Conservation (phyloP, 805 yeast genomes). For the Yarrowia deformans region DNA sequence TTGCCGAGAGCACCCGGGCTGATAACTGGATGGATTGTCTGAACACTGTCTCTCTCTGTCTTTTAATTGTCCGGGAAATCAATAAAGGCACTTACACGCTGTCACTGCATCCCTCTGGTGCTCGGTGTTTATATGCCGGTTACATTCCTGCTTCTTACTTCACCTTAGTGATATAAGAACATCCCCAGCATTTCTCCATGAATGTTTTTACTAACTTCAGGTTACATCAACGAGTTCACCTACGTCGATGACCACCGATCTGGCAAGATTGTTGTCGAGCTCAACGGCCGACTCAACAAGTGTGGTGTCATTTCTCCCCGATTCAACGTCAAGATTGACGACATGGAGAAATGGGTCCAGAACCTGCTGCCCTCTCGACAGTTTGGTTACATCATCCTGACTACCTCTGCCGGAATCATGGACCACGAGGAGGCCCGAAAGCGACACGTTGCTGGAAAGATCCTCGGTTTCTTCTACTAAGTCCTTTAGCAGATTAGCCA, state of each 20-base stretch:
- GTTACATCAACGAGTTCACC: constrained; percentile 96
- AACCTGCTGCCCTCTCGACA: constrained; percentile 99
- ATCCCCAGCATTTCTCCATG: not conserved
- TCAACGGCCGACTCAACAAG: constrained; percentile 98
- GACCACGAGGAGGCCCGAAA: constrained; percentile 99
- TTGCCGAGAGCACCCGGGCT: constrained; percentile 63
- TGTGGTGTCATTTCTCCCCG: constrained; percentile 99
- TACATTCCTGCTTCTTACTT: constrained; percentile 44
- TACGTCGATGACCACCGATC: constrained; percentile 99
- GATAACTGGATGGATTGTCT: constrained; percentile 99
- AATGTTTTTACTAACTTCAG: constrained; percentile 36
- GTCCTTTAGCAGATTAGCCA: constrained; percentile 19
- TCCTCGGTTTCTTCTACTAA: constrained; percentile 97
- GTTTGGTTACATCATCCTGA: constrained; percentile 96
- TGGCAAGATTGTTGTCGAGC: constrained; percentile 94
- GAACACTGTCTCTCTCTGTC: constrained; percentile 91
- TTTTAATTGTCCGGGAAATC: constrained; percentile 95
- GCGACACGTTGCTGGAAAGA: constrained; percentile 99
- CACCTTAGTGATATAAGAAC: not conserved
- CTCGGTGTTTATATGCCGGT: constrained; percentile 52
- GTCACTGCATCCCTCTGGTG: constrained; percentile 36
- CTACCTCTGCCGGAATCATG: constrained; percentile 99
- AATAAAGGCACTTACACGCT: constrained; percentile 34
- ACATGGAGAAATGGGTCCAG: constrained; percentile 98
- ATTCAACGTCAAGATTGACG: constrained; percentile 94